Conservation (phyloP, 495 filamentous ascomycete genomes). For the Penicillium pulvis region DNA sequence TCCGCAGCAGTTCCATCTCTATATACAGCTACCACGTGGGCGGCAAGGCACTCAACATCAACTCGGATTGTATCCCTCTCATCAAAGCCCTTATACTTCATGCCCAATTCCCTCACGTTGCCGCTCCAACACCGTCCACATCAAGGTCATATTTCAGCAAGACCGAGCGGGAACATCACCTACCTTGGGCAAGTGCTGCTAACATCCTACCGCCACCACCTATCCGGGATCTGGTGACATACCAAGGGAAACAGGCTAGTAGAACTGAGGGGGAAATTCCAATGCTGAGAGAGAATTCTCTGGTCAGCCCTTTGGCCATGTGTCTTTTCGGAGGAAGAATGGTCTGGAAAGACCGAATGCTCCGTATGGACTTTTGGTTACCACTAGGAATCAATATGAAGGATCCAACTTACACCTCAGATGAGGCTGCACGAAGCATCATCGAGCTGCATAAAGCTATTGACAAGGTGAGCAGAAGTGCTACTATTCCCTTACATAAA, state of each 20-base stretch:
- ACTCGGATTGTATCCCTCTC: slow-evolving; percentile 47
- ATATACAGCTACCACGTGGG: slow-evolving; percentile 36
- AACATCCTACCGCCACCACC: background rate
- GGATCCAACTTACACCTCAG: slow-evolving; percentile 8
- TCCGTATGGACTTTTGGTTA: slow-evolving; percentile 55
- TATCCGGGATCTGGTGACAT: background rate
- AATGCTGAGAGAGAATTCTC: slow-evolving; percentile 36
- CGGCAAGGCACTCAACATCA: slow-evolving; percentile 47
- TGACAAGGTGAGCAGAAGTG: slow-evolving; percentile 23
- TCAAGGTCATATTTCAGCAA: background rate
- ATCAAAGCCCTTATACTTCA: slow-evolving; percentile 53
- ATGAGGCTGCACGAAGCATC: slow-evolving; percentile 38
- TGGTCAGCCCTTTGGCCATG: slow-evolving; percentile 46
- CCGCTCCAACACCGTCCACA: slow-evolving; percentile 13
- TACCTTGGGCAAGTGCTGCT: background rate
- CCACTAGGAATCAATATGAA: slow-evolving; percentile 23
- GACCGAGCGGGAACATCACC: background rate
- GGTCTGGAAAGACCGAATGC: slow-evolving; percentile 20
- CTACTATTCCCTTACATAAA: background rate
- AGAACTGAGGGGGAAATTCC: background rate
- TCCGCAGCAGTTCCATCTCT: background rate
- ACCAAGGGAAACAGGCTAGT: background rate
- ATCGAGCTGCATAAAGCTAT: slow-evolving; percentile 48
- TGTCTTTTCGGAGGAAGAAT: slow-evolving; percentile 55
- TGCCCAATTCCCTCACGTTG: slow-evolving; percentile 53